Evolutionary conservation across 441 rosid species (phyloP), one percentile per base, ranked within the genome.

Genomic region (Aquilaria agallochum): DNA sequence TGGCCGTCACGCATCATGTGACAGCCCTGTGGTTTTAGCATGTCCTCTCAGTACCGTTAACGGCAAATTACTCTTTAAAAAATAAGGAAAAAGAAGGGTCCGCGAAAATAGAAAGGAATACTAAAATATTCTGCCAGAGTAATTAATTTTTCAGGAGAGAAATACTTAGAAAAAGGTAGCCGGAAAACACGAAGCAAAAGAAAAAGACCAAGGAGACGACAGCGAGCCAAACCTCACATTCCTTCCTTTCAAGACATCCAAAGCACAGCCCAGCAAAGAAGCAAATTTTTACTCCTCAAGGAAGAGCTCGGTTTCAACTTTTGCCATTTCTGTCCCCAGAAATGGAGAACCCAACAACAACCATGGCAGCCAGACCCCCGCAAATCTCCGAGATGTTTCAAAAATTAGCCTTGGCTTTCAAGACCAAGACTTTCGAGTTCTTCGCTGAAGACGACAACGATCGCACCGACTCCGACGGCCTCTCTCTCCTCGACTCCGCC

Each of bases 331-430:
- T 49, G 14, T 33, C 81, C 86, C 72, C 75, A 2, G 83, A 80
- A 69, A 71, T 74, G 68, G 86, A 88, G 20, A 47, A 75, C 70
- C 31, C 31, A 52, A 51, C 76, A 53, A 40, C 66, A 14, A 31
- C 76, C 8, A 53, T 77, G 3, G 11, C 76, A 0, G 50, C 80
- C 5, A 80, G 80, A 65, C 78, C 83, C 31, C 98, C 96, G 2
- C 97, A 85, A 66, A 81, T 94, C 69, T 94, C 98, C 1, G 77
- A 82, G 51, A 90, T 90, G 98, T 87, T 94, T 70, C 91, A 84
- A 79, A 94, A 94, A 72, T 80, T 94, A 64, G 97, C 97, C 20
- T 68, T 83, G 61, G 96, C 98, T 36, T 84, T 94, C 80, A 89
- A 89, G 81, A 64, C 92, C 75, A 94, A 89, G 64, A 90, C 99